Conservation (phyloP, 179 eudicot genomes). For the Actinidia polygama region DNA sequence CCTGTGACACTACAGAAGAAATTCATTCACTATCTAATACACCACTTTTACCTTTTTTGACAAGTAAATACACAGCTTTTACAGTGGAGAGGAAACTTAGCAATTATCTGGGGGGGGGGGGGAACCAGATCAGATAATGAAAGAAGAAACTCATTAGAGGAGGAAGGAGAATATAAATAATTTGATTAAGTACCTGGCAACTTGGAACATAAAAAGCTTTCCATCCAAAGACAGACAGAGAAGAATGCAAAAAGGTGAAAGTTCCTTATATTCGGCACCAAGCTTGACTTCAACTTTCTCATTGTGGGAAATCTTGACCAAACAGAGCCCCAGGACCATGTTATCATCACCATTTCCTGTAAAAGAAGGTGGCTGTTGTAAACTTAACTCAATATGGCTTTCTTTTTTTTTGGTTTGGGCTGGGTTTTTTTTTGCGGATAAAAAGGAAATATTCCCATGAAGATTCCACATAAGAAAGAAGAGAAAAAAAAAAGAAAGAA, state of each 20-base stretch:
- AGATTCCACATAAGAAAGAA: background rate
- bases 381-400: background rate
- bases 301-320: slow-evolving; percentile 56
- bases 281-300: slow-evolving; percentile 58
- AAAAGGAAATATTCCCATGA: background rate
- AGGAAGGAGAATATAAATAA: slow-evolving; percentile 5
- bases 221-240: slow-evolving; percentile 86
- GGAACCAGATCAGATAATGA: background rate
- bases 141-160: slow-evolving; percentile 15
- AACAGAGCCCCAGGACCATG: slow-evolving; percentile 70
- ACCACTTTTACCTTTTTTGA: background rate
- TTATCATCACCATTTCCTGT: slow-evolving; percentile 84
- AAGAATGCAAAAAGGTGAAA: slow-evolving; percentile 73
- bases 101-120: background rate
- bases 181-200: slow-evolving; percentile 67
- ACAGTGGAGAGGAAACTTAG: background rate
- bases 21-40: slow-evolving; percentile 12
- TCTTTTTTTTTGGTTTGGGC: background rate
- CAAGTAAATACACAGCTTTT: background rate
- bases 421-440: background rate
- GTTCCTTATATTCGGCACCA: slow-evolving; percentile 76
- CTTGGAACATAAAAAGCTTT: slow-evolving; percentile 68
- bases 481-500: too few species aligned
- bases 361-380: slow-evolving; percentile 6
- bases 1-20: slow-evolving; percentile 47